Evolutionary conservation across 176 grass and related monocot species (phyloP), one percentile per base, ranked within the genome.

Genomic region (Dactylis glomerata): DNA sequence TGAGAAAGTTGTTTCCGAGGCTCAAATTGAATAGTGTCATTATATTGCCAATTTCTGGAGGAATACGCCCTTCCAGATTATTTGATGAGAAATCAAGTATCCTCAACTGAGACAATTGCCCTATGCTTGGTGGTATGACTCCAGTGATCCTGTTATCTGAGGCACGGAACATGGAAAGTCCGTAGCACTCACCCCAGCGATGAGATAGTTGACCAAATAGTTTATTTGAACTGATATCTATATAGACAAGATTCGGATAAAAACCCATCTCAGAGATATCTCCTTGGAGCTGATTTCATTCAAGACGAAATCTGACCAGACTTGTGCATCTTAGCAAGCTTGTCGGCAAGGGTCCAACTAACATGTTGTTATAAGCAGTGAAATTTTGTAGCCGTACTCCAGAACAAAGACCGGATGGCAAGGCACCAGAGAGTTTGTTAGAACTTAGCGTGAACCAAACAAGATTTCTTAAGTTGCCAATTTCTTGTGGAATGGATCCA

Each of bases 141-240:
- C 37, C 68, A 15, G 68, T 70, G 22, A 70, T 44, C 15, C 22
- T 3, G 22, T 70, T 70, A 5, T 70, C 22, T 70, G 68, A 70
- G 22, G 36, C 68, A 15, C 68, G 37, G 0, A 70, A 41, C 68
- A 70, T 70, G 37, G 68, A 42, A 23, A 70, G 68, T 15, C 36
- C 10, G 20, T 42, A 40, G 36, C 68, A 70, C 22, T 70, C 68
- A 7, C 68, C 68, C 68, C 68, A 70, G 22, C 5, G 37, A 70
- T 70, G 37, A 42, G 68, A 71, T 26, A 71, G 12, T 27, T 71
- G 11, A 26, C 68, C 68, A 71, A 44, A 71, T 44, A 71, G 38
- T 71, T 42, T 71, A 1, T 71, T 71, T 44, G n/a, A 71, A 41
- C 68, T 71, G 68, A 71, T 71, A 71, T 71, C 68, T 15, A 71